Evolutionary conservation across 345 rosid genomes (phyloP).

Genomic region (Euphorbia lathyris): DNA sequence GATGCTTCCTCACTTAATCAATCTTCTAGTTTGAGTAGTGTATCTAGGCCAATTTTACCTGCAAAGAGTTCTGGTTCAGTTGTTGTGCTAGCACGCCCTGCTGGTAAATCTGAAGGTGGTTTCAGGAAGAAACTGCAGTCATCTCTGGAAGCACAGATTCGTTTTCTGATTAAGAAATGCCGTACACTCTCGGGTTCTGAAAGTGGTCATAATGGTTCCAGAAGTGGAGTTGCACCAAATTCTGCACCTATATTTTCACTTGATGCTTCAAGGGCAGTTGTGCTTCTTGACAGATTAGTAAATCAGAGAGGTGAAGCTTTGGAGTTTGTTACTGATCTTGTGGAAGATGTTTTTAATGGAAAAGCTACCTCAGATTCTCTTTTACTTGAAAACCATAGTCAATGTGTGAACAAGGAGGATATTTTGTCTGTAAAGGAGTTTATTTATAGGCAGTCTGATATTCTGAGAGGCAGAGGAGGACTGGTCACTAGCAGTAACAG

Average conservation of each 20-base stretch:
- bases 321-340: conserved; percentile 60
- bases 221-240: conserved; percentile 57
- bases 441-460: conserved; percentile 61
- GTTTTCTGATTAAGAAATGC: conserved; percentile 76
- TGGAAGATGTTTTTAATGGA: conserved; percentile 75
- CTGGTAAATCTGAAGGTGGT: conserved; percentile 64
- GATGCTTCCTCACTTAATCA: conserved; percentile 39
- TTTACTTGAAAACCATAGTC: conserved; percentile 63
- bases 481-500: conserved; percentile 39
- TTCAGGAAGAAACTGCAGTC: conserved; percentile 70
- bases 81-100: conserved; percentile 78
- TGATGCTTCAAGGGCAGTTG: conserved; percentile 73
- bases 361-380: conserved; percentile 67
- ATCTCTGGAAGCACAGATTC: conserved; percentile 72
- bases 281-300: conserved; percentile 49
- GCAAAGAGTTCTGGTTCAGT: conserved; percentile 64
- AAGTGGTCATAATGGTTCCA: conserved; percentile 47
- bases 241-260: conserved; percentile 69
- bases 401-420: conserved; percentile 60
- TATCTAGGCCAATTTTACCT: conserved; percentile 50
- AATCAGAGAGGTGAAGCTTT: conserved; percentile 58
- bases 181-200: conserved; percentile 61
- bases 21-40: conserved; percentile 41
- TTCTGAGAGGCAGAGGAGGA: conserved; percentile 81
- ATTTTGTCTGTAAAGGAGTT: conserved; percentile 64